phyloP scores from a whole-genome alignment of 495 filamentous ascomycete species.

The Aspergillus sparsus region DNA sequence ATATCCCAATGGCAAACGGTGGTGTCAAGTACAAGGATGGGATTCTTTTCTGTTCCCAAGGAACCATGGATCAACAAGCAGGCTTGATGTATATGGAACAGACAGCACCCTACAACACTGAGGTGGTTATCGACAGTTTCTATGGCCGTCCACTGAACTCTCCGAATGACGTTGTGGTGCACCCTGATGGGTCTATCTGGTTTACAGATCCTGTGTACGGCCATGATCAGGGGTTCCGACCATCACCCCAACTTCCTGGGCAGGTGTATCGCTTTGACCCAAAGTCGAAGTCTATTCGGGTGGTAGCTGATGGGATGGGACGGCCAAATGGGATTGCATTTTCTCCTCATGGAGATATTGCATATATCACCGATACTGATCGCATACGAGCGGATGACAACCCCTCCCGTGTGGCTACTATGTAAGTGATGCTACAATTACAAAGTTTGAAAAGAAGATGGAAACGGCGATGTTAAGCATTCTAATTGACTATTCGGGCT shows the following conservation, averaged over 20 bases:
- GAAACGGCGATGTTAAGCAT: background rate
- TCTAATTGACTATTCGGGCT: background rate
- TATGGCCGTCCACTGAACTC: slow-evolving; percentile 62
- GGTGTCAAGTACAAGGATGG: slow-evolving; percentile 48
- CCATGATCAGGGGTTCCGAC: slow-evolving; percentile 57
- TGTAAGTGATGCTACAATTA: slow-evolving; percentile 20
- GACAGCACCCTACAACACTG: slow-evolving; percentile 22
- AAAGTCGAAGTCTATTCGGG: slow-evolving; percentile 46
- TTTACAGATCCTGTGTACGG: slow-evolving; percentile 68
- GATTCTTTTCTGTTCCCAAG: slow-evolving; percentile 56
- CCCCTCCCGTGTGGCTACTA: slow-evolving; percentile 21
- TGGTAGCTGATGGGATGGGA: slow-evolving; percentile 57
- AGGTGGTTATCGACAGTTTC: slow-evolving; percentile 45
- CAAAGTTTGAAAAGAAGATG: background rate
- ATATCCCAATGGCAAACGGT: slow-evolving; percentile 58
- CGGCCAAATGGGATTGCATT: slow-evolving; percentile 61
- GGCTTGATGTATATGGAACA: slow-evolving; percentile 53
- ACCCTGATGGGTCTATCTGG: slow-evolving; percentile 58
- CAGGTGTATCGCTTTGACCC: slow-evolving; percentile 60
- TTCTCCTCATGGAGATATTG: slow-evolving; percentile 50
- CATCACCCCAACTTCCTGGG: slow-evolving; percentile 48
- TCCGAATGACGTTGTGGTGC: slow-evolving; percentile 58
- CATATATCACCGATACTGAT: slow-evolving; percentile 61
- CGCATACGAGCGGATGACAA: slow-evolving; percentile 40
- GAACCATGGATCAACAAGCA: slow-evolving; percentile 44